Base-by-base conservation (phyloP, 1,284 basidiomycete genomes). In the Microstroma glucosiphilum region DNA sequence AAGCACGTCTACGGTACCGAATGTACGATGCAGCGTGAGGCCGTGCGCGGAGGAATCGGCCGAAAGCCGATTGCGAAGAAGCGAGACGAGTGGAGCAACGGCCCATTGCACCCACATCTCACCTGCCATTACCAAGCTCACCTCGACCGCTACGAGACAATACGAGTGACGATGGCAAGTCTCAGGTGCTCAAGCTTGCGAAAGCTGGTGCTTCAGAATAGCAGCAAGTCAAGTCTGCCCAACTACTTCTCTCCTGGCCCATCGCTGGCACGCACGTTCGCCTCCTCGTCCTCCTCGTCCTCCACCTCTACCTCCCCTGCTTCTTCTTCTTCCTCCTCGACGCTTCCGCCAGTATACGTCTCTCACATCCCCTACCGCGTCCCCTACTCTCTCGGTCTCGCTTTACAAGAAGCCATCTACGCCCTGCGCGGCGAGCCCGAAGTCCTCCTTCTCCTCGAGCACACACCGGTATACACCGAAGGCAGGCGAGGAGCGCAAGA, bases 401-500 rank as follows among this genome's bases (percentile, higher is more conserved):
- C 66, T 0, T 58, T 79, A 1, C 77, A 79, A 41, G 77, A 79
- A 46, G 66, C 69, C 40, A 64, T 79, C 4, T 76, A 0, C 56
- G 64, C 3, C 58, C 59, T 7, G 73, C 77, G 0, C 68, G 74
- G 8, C 8, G 63, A 62, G 7, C 80, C 81, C 51, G 84, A 85
- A 68, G 75, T 83, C 11, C 61, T 85, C 12, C 73, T 85, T 3
- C 67, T 85, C 23, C 76, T 85, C 21, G 72, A 98, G 80, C 94
- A 98, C 73, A 85, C 88, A 9, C 94, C 94, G 6, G 93, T 96
- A 0, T 98, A 92, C 81, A 98, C 94, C 2, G 86, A 89, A 9
- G 94, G 51, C 21, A 2, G 94, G 3, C 85, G 92, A 30, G 84
- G 96, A 12, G 77, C 81, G 17, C 82, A 84, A n/a, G 84, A 85